Conservation (phyloP, 148 eudicot species). For the Fagopyrum homotropicum region DNA sequence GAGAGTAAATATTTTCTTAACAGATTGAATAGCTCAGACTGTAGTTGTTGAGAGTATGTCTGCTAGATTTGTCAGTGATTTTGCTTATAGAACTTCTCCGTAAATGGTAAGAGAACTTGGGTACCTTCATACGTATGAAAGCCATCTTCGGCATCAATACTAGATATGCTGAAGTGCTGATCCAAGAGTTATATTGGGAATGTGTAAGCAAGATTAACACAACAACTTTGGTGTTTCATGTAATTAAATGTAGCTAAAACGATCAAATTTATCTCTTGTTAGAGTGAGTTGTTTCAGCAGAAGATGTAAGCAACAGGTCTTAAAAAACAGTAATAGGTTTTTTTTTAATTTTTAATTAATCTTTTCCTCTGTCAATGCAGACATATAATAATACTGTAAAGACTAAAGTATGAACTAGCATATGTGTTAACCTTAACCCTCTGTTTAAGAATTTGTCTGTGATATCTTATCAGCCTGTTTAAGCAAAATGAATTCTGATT, state of each 20-base stretch:
- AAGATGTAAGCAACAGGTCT: neutral
- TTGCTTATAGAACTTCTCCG: neutral
- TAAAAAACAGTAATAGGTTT: no score
- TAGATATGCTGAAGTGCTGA: neutral
- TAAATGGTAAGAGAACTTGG: neutral
- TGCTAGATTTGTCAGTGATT: neutral
- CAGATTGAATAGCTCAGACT: neutral
- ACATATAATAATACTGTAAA: no score
- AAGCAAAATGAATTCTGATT: neutral
- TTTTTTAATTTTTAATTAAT: no score
- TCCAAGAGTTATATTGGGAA: neutral
- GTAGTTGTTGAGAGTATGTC: no score
- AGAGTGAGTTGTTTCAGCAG: neutral
- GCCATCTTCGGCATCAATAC: neutral
- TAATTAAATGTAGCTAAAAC: neutral
- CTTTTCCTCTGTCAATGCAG: no score
- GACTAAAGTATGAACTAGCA: no score
- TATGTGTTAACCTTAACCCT: neutral
- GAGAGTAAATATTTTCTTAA: no score
- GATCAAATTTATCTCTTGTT: neutral
- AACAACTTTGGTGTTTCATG: neutral
- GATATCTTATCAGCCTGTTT: neutral
- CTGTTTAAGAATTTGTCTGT: neutral
- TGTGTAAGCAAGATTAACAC: neutral
- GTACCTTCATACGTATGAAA: neutral